Evolutionary conservation across 352 stramenopile genomes (phyloP).

Genomic region (Pythium pyrilobum): DNA sequence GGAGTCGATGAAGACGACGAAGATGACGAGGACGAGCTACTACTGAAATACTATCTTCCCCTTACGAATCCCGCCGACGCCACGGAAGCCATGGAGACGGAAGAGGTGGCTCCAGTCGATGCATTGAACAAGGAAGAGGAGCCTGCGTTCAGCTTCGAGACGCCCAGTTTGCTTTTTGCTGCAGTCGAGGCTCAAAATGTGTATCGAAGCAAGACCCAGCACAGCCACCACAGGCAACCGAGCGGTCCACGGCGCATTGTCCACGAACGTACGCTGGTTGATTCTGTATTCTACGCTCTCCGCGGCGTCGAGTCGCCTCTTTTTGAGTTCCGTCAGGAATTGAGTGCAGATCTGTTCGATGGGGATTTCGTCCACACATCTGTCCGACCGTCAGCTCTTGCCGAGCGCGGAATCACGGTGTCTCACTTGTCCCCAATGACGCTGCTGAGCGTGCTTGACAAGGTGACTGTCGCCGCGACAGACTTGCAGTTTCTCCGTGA

Average conservation of each 20-base stretch:
- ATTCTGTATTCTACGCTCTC: constrained; percentile 53
- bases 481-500: constrained; percentile 55
- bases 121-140: not conserved
- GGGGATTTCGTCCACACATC: constrained; percentile 21
- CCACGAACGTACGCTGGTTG: constrained; percentile 42
- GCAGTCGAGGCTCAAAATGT: constrained; percentile 3
- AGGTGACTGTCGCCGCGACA: constrained; percentile 28
- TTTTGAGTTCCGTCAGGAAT: constrained; percentile 28
- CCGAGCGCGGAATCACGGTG: constrained; percentile 24
- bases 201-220: not conserved
- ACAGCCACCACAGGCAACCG: not conserved
- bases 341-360: constrained; percentile 21
- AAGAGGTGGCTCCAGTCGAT: not conserved
- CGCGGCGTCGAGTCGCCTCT: constrained; percentile 42
- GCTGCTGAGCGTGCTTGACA: constrained; percentile 26
- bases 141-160: constrained; percentile 9
- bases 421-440: constrained; percentile 46
- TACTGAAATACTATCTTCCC: constrained; percentile 41
- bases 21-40: constrained; percentile 22
- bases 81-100: constrained; percentile 2
- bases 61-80: not conserved
- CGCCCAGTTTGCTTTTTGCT: not conserved
- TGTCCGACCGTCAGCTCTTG: constrained; percentile 3
- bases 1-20: constrained; percentile 5
- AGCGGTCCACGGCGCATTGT: constrained; percentile 24